Evolutionary conservation across 2,329 filamentous ascomycete species (phyloP), one percentile per base, ranked within the genome.

Genomic region (Fusarium circinatum): DNA sequence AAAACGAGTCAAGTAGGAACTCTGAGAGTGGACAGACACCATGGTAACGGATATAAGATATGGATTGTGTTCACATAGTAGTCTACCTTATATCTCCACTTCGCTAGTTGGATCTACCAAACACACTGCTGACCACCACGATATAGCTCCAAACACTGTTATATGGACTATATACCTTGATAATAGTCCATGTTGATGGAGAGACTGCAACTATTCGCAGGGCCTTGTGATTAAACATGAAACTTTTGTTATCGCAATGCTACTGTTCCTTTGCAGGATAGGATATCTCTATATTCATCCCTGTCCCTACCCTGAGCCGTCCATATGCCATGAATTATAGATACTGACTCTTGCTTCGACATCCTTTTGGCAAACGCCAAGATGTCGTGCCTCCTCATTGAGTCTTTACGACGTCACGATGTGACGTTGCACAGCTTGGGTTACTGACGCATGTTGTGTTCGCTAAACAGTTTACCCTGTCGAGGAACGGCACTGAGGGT

Each of bases 361-460:
- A 24, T 51, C 13, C 11, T 30, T 38, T 22, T 51, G 15, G n/a
- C 22, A 51, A 38, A 30, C 32, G 42, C 56, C 56, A 59, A 38
- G 56, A 38, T 22, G 30, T 24, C 26, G 24, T 41, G n/a, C 39
- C 38, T 32, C 32, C 59, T 32, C 52, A 41, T 56, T 32, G 24
- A 57, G 51, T 18, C 30, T 32, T 30, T 49, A n/a, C 47, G 15
- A 48, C 18, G 38, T 22, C 38, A 32, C 49, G 51, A 69, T 72
- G 68, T 72, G 47, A 71, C 69, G 57, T 59, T 71, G 47, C 32
- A 24, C 48, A 14, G 41, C 47, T 60, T 62, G 42, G 22, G 22
- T n/a, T 38, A 57, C 36, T 56, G n/a, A 42, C 41, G 22, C n/a
- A 44, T 47, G 41, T 49, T 54, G 45, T 47, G 60, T 45, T 24